These are phyloP conservation scores for Setomelanomma holmii DNA, from an alignment of 2,329 filamentous ascomycete species.

Conservation along the genomic window DNA sequence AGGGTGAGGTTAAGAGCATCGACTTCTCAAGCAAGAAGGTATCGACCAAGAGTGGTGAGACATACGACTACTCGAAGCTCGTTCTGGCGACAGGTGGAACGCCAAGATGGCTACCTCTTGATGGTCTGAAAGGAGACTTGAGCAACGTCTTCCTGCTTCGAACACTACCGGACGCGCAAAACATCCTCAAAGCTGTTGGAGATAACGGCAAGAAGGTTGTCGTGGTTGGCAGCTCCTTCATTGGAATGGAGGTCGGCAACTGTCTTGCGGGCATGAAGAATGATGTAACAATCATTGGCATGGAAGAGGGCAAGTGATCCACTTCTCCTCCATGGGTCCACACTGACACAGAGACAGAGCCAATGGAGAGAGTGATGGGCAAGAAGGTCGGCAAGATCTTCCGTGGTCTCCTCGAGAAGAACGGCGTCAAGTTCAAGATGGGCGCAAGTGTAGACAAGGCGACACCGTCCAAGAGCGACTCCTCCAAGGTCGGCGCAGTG, in stretches of 20 bases:
- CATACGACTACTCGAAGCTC: conserved; percentile 83
- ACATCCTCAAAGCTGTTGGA: conserved; percentile 80
- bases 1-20: conserved; percentile 71
- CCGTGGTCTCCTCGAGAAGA: conserved; percentile 79
- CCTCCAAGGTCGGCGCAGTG: conserved; percentile 79
- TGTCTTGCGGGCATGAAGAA: conserved; percentile 78
- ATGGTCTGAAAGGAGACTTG: conserved; percentile 81
- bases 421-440: conserved; percentile 88
- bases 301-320: conserved; percentile 67
- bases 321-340: background rate
- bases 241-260: conserved; percentile 96
- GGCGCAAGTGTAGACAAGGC: conserved; percentile 83
- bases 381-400: conserved; percentile 81
- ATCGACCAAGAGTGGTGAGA: conserved; percentile 74
- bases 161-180: conserved; percentile 76
- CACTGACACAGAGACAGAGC: conserved; percentile 55
- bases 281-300: conserved; percentile 83
- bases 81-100: conserved; percentile 88
- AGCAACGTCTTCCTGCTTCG: conserved; percentile 88
- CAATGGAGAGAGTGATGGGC: conserved; percentile 87
- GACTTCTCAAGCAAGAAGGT: conserved; percentile 79
- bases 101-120: conserved; percentile 76
- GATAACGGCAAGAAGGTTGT: conserved; percentile 89
- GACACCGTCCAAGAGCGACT: conserved; percentile 70
- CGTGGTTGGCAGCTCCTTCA: conserved; percentile 91